phyloP scores from a whole-genome alignment of 148 eudicot genomes.

The Bassia scoparia region DNA sequence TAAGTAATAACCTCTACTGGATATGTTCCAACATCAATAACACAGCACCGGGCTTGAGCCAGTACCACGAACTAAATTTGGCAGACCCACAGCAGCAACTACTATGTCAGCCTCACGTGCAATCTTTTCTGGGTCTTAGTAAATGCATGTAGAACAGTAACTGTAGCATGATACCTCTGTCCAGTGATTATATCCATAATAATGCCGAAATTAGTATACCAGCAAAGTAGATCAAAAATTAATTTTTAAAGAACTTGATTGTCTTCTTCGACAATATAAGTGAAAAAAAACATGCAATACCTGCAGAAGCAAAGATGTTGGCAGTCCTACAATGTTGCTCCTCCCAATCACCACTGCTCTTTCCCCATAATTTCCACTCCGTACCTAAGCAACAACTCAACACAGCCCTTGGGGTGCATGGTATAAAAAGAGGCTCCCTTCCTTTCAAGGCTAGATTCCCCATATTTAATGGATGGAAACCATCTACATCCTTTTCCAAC shows the following conservation, averaged over 20 bases:
- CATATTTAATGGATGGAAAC: conserved; percentile 77
- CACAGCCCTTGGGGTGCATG: conserved; percentile 86
- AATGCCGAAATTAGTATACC: neutral
- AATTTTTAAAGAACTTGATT: neutral
- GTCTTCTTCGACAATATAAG: neutral
- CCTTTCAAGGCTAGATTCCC: conserved; percentile 74
- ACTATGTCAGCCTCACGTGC: conserved; percentile 68
- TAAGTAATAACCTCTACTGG: conserved; percentile 57
- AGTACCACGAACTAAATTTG: conserved; percentile 70
- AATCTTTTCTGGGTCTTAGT: conserved; percentile 53
- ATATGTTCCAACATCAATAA: conserved; percentile 68
- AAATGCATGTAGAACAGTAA: conserved; percentile 54
- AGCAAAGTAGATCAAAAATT: neutral
- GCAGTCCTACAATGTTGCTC: conserved; percentile 82
- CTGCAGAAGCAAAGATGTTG: conserved; percentile 68
- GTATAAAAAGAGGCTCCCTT: conserved; percentile 67
- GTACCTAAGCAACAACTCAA: conserved; percentile 68
- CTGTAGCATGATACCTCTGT: conserved; percentile 83
- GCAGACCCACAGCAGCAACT: conserved; percentile 65
- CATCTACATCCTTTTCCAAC: conserved; percentile 81
- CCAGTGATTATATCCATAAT: conserved; percentile 16
- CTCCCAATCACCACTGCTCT: conserved; percentile 77
- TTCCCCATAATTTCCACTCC: conserved; percentile 68
- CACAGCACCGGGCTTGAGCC: conserved; percentile 80
- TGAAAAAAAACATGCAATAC: conserved; percentile 23